Conservation (phyloP, 208 protist species). For the Kentomonas sorsogonicus region DNA sequence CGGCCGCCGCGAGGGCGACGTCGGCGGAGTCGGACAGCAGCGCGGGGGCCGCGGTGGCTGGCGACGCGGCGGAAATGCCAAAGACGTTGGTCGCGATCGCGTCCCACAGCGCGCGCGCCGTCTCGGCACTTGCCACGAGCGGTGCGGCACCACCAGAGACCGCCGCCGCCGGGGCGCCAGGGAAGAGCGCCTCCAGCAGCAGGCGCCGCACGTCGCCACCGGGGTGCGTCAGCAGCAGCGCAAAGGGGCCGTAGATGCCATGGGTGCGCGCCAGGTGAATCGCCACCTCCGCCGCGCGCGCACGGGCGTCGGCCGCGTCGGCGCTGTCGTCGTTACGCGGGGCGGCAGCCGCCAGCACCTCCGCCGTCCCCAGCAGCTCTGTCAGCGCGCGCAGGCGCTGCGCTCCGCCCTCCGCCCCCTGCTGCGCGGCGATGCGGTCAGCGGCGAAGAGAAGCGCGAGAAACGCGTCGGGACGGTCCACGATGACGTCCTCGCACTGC, state of each 20-base stretch:
- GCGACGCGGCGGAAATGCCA: conserved; percentile 32
- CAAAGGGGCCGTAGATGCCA: conserved; percentile 44
- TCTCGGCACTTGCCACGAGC: too few species aligned
- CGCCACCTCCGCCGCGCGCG: conserved; percentile 48
- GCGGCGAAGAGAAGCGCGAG: conserved; percentile 53
- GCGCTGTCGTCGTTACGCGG: conserved; percentile 40
- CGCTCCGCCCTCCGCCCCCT: neutral
- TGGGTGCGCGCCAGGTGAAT: conserved; percentile 40
- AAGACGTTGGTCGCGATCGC: conserved; percentile 54
- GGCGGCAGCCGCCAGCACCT: conserved; percentile 57
- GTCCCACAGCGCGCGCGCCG: conserved; percentile 54
- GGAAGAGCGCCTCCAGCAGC: conserved; percentile 23
- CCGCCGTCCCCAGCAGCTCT: conserved; percentile 39
- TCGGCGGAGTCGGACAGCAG: conserved; percentile 22
- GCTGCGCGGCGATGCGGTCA: conserved; percentile 8
- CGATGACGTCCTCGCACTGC: conserved; percentile 72
- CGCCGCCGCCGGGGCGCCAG: conserved; percentile 22
- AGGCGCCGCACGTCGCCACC: conserved; percentile 43
- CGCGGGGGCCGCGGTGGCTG: conserved; percentile 51
- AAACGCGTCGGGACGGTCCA: conserved; percentile 79
- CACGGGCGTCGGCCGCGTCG: conserved; percentile 34
- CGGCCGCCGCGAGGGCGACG: conserved; percentile 42
- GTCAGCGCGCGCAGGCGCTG: conserved; percentile 16
- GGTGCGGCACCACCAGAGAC: too few species aligned
- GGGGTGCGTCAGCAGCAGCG: conserved; percentile 65